Conservation (phyloP, 768 basidiomycete species). For the Lactifluus echinatus region DNA sequence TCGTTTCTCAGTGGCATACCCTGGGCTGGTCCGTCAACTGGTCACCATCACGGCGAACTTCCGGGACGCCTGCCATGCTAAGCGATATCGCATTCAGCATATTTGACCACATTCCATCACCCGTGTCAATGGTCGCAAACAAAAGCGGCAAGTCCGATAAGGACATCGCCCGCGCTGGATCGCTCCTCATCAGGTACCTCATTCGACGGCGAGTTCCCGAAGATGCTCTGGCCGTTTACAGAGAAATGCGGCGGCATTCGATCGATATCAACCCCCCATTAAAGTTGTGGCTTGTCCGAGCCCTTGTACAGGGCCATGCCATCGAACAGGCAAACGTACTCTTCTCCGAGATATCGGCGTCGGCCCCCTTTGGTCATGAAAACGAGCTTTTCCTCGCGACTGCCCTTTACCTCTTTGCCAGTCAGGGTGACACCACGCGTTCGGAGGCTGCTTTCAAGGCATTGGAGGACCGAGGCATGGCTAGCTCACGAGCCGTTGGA, state of each 20-base stretch:
- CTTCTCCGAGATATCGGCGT: constrained; percentile 28
- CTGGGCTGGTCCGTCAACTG: constrained; percentile 7
- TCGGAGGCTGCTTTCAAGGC: constrained; percentile 37
- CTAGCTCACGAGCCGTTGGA: constrained; percentile 28
- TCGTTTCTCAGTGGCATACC: constrained; percentile 9
- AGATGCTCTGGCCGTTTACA: constrained; percentile 18
- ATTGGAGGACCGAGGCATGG: constrained; percentile 28
- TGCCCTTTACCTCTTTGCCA: constrained; percentile 46
- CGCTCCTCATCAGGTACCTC: constrained; percentile 11
- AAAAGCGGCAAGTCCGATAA: background rate
- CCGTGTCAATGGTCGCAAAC: constrained; percentile 4
- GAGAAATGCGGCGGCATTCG: constrained; percentile 12
- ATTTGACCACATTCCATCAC: constrained; percentile 12
- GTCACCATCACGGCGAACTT: background rate
- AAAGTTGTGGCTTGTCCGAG: constrained; percentile 14
- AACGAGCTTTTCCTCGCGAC: constrained; percentile 25
- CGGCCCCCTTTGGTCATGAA: constrained; percentile 13
- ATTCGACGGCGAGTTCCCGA: constrained; percentile 14
- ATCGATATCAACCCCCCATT: background rate
- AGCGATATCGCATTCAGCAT: constrained; percentile 3
- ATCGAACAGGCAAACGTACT: constrained; percentile 39
- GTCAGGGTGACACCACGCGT: constrained; percentile 39
- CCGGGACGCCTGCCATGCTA: background rate
- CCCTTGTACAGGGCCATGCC: constrained; percentile 14
- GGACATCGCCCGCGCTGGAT: constrained; percentile 1